Conservation (phyloP, 306 rosid genomes). For the Leucaena leucocephala region DNA sequence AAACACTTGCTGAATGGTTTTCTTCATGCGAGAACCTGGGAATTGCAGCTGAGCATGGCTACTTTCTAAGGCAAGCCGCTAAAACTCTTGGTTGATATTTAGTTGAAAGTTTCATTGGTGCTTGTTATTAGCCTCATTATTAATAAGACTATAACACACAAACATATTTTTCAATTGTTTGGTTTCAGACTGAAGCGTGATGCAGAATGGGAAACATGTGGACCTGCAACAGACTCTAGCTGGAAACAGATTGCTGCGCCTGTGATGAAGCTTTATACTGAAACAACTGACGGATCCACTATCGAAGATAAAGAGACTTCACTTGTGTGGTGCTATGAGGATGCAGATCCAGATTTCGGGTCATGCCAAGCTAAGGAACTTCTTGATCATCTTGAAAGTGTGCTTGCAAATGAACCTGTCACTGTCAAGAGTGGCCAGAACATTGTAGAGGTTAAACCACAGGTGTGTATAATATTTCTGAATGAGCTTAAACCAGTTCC, state of each 20-base stretch:
- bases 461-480: slow-evolving; percentile 44
- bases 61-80: slow-evolving; percentile 56
- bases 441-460: slow-evolving; percentile 74
- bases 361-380: slow-evolving; percentile 88
- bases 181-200: slow-evolving; percentile 52
- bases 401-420: slow-evolving; percentile 81
- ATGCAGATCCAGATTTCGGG: slow-evolving; percentile 81
- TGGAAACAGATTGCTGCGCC: slow-evolving; percentile 84
- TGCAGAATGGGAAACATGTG: slow-evolving; percentile 68
- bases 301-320: slow-evolving; percentile 73
- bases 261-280: slow-evolving; percentile 77
- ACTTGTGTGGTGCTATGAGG: slow-evolving; percentile 72
- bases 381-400: slow-evolving; percentile 78
- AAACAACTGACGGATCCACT: slow-evolving; percentile 81
- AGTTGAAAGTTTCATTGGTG: background rate
- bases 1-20: slow-evolving; percentile 63
- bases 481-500: background rate
- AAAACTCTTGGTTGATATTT: background rate
- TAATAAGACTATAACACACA: background rate
- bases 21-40: slow-evolving; percentile 68
- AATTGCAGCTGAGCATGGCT: slow-evolving; percentile 77
- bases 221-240: slow-evolving; percentile 53
- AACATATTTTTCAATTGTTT: slow-evolving; percentile 9
- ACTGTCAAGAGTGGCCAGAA: slow-evolving; percentile 70
- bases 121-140: background rate